Base-by-base conservation (phyloP, 2,329 filamentous ascomycete species). In the Alternaria brassicicola region DNA sequence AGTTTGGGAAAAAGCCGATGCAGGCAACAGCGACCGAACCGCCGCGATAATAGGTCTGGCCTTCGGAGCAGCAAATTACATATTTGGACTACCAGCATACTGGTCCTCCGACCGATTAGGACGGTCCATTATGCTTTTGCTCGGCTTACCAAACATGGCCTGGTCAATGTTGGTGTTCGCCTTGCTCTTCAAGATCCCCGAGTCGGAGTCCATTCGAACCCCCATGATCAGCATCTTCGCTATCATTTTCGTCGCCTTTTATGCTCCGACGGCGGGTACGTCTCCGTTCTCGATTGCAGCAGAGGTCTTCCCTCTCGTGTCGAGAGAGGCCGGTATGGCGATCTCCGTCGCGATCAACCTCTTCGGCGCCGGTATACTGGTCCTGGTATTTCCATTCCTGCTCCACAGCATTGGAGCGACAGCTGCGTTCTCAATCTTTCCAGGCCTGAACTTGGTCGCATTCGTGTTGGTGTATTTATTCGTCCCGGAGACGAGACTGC, bases 331-430 rank as follows among this genome's bases (percentile, higher is more conserved):
- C 2, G 66, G 66, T 2, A 67, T 68, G 64, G 71, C 69, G 26
- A 76, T 76, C 42, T 75, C 76, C 1, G 76, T 79, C 3, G 75
- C 76, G 1, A 75, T 77, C 3, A 75, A 75, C 26, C 72, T 78
- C 17, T 67, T 75, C 35, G 79, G 74, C 62, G 77, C 76, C 8
- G 72, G 76, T 2, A 60, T 78, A 7, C 63, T 79, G 26, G 74
- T 71, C 1, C 63, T 79, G 12, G 75, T 75, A 2, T 79, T 78
- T 52, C 76, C 76, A 3, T 64, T 69, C 5, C 63, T 78, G 21
- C 67, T 79, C 36, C 59, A 66, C 21, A 62, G 61, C 2, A 70
- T 79, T 48, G 65, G 66, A 3, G 52, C 50, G 6, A 73, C 72
- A 3, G 77, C 75, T 0, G 68, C 75, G 3, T 74, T 79, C 39